Percentiles rank a stretch among this genome's conserved stretches.
Conservation (phyloP, 805 yeast genomes). For the Vanderwaltozyma polyspora region DNA sequence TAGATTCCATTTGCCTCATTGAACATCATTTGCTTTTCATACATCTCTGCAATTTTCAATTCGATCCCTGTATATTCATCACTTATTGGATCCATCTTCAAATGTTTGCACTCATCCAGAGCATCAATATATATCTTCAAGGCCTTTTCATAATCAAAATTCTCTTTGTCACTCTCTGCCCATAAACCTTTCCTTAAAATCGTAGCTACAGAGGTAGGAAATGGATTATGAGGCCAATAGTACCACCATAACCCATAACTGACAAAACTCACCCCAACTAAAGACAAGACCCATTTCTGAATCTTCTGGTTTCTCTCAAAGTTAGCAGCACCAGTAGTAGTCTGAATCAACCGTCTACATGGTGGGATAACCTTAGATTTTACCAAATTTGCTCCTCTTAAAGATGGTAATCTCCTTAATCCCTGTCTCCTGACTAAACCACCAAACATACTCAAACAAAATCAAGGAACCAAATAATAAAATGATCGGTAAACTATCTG, state of each 20-base stretch:
- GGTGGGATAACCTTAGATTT: no score
- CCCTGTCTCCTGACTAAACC: no score
- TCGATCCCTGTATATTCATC: constrained; percentile 90
- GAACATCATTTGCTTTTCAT: constrained; percentile 50
- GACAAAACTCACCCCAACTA: constrained; percentile 17
- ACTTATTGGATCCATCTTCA: constrained; percentile 41
- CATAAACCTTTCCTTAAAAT: constrained; percentile 59
- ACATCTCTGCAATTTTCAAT: constrained; percentile 78
- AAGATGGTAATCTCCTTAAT: no score
- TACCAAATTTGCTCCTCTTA: no score
- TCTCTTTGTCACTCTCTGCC: constrained; percentile 68
- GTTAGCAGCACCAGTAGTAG: no score
- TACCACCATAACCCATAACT: constrained; percentile 28
- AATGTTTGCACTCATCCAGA: constrained; percentile 44
- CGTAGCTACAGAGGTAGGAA: constrained; percentile 2
- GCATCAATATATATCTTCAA: constrained; percentile 66
- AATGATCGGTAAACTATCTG: no score
- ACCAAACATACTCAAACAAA: no score
- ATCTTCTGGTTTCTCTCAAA: constrained; percentile 4
- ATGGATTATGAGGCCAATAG: constrained; percentile 50
- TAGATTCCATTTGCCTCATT: constrained; percentile 60
- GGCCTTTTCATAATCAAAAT: constrained; percentile 48
- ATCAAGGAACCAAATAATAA: no score
- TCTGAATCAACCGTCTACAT: no score
- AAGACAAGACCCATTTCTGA: constrained; percentile 9